Evolutionary conservation across 257 asterid genomes (phyloP).

Genomic region (Solanum chmielewskii): DNA sequence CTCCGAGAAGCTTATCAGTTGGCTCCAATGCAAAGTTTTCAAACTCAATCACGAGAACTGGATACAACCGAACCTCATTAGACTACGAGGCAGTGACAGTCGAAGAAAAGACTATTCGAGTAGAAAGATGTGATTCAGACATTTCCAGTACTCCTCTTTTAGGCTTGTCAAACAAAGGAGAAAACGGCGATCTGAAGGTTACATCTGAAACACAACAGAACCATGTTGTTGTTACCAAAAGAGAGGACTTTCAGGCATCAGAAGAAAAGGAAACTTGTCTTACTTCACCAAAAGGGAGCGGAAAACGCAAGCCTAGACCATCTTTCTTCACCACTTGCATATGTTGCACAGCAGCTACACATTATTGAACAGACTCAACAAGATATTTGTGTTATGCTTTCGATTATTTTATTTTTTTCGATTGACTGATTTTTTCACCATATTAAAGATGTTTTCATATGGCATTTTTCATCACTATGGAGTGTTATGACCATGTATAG

Average conservation of each 20-base stretch:
- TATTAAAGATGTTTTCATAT: neutral
- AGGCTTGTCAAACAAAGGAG: constrained; percentile 8
- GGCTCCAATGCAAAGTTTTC: constrained; percentile 13
- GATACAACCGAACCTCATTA: constrained; percentile 1
- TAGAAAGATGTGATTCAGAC: constrained; percentile 57
- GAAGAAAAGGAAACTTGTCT: constrained; percentile 11
- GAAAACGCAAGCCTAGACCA: constrained; percentile 35
- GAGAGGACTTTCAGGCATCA: constrained; percentile 1
- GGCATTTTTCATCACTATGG: neutral
- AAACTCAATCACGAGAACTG: constrained; percentile 9
- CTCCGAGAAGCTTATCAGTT: constrained; percentile 43
- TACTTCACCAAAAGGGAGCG: constrained; percentile 13
- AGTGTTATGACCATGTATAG: neutral
- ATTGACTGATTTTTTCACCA: neutral
- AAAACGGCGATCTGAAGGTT: neutral
- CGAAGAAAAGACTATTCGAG: constrained; percentile 51
- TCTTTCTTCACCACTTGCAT: constrained; percentile 71
- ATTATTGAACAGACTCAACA: neutral
- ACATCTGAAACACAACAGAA: constrained; percentile 4
- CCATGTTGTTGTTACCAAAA: neutral
- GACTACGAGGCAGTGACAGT: constrained; percentile 23
- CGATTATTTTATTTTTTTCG: neutral
- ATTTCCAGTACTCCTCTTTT: constrained; percentile 14
- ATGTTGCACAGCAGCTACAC: constrained; percentile 53
- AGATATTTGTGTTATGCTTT: neutral